These are phyloP conservation scores for Globisporangium camurandrum DNA, from an alignment of 352 stramenopile species.

Conservation along the genomic window DNA sequence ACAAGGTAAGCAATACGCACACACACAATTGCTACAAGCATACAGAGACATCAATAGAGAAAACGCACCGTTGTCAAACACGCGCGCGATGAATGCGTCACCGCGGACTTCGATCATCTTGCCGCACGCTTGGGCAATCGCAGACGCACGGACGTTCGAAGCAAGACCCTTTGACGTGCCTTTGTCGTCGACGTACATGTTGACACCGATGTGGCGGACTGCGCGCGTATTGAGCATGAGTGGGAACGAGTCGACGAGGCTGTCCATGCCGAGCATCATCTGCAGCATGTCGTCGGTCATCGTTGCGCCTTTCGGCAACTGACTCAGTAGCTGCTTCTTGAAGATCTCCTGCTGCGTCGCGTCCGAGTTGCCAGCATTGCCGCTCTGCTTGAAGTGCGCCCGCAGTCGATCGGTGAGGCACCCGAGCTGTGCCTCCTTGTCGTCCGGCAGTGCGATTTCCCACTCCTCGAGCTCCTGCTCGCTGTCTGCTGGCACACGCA, in stretches of 20 bases:
- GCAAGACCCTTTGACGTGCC: conserved; percentile 78
- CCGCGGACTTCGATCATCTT: conserved; percentile 81
- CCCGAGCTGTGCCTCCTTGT: conserved; percentile 74
- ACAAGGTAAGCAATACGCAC: not conserved
- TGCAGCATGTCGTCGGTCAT: conserved; percentile 73
- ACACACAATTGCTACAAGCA: not conserved
- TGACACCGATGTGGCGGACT: conserved; percentile 66
- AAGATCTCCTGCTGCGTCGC: conserved; percentile 68
- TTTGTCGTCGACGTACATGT: conserved; percentile 90
- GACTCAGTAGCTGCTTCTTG: conserved; percentile 69
- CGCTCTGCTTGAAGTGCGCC: conserved; percentile 59
- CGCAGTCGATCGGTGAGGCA: conserved; percentile 81
- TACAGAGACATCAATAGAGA: not conserved
- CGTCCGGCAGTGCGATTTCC: conserved; percentile 46
- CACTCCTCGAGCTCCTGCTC: conserved; percentile 61
- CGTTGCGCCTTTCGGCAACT: conserved; percentile 52
- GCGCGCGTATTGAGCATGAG: conserved; percentile 76
- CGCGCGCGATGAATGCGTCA: conserved; percentile 81
- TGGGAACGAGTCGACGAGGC: conserved; percentile 82
- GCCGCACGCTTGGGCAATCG: conserved; percentile 74
- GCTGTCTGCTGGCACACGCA: conserved; percentile 57
- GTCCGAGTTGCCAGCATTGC: conserved; percentile 20
- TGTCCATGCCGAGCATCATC: conserved; percentile 87
- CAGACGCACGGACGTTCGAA: conserved; percentile 69
- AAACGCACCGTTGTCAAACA: conserved; percentile 79